phyloP scores from a whole-genome alignment of 2,329 filamentous ascomycete species.

The Ceratocystis variospora region DNA sequence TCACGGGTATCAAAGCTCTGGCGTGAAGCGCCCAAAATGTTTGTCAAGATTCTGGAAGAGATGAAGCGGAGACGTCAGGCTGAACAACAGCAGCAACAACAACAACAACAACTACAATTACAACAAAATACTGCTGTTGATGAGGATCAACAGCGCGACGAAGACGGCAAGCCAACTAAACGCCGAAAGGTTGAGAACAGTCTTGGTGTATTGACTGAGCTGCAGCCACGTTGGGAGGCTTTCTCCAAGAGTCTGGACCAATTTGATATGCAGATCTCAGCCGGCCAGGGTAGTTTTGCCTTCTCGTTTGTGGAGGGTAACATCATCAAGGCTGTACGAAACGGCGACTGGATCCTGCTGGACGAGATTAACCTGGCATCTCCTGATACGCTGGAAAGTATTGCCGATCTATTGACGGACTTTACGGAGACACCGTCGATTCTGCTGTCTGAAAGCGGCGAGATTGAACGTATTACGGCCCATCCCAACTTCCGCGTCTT shows the following conservation, averaged over 20 bases:
- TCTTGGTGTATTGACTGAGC: conserved; percentile 45
- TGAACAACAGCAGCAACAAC: conserved; percentile 26
- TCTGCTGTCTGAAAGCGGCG: conserved; percentile 81
- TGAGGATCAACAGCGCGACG: conserved; percentile 26
- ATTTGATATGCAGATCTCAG: conserved; percentile 59
- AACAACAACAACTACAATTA: conserved; percentile 21
- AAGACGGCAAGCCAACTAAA: conserved; percentile 51
- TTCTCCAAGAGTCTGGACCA: conserved; percentile 64
- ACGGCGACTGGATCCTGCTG: conserved; percentile 91
- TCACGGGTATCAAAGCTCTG: conserved; percentile 71
- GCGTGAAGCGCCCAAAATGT: conserved; percentile 81
- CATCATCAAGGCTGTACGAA: conserved; percentile 86
- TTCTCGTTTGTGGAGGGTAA: conserved; percentile 96
- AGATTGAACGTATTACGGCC: conserved; percentile 76
- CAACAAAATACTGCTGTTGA: no score
- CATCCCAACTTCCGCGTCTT: conserved; percentile 93
- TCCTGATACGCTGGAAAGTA: conserved; percentile 84
- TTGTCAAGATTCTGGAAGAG: conserved; percentile 52
- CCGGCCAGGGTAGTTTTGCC: conserved; percentile 54
- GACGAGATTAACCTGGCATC: conserved; percentile 97
- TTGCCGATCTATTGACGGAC: conserved; percentile 74
- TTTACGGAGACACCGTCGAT: conserved; percentile 63
- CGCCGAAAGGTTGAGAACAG: conserved; percentile 41
- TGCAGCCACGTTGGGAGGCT: conserved; percentile 59
- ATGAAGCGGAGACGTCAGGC: conserved; percentile 33